Conservation (phyloP, 2,329 filamentous ascomycete genomes). For the Penicillium decumbens region DNA sequence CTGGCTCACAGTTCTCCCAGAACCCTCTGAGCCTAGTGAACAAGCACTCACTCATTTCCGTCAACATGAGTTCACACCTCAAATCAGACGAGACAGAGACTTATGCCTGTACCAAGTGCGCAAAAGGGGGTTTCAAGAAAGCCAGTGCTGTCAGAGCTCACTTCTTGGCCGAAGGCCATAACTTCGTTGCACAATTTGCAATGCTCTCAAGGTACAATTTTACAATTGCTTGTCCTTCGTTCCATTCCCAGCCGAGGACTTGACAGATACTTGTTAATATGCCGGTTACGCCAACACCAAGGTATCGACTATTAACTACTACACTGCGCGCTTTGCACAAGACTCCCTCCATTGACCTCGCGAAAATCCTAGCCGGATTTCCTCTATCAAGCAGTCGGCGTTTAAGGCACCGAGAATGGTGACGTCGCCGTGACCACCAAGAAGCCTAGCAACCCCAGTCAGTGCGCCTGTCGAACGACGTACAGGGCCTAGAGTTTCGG, state of each 20-base stretch:
- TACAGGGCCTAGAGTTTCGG: no score
- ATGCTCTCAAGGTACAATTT: conserved; percentile 61
- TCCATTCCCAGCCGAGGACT: conserved; percentile 9
- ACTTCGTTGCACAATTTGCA: background rate
- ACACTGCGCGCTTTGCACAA: background rate
- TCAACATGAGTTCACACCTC: background rate
- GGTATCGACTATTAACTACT: conserved; percentile 51
- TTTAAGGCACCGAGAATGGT: conserved; percentile 70
- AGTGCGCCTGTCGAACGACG: no score
- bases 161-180: background rate
- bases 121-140: background rate
- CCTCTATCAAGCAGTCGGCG: conserved; percentile 67
- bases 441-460: conserved; percentile 59
- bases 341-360: background rate
- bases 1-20: conserved; percentile 84
- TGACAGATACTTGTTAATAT: conserved; percentile 54
- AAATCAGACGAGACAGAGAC: background rate
- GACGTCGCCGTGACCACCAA: conserved; percentile 79
- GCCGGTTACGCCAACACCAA: conserved; percentile 91
- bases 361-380: conserved; percentile 5
- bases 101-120: background rate
- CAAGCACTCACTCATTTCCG: conserved; percentile 39
- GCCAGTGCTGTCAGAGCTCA: background rate
- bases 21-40: conserved; percentile 93
- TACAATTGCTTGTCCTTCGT: background rate